These are phyloP conservation scores for Globisporangium radiosum DNA, from an alignment of 352 stramenopile genomes.

Conservation along the genomic window DNA sequence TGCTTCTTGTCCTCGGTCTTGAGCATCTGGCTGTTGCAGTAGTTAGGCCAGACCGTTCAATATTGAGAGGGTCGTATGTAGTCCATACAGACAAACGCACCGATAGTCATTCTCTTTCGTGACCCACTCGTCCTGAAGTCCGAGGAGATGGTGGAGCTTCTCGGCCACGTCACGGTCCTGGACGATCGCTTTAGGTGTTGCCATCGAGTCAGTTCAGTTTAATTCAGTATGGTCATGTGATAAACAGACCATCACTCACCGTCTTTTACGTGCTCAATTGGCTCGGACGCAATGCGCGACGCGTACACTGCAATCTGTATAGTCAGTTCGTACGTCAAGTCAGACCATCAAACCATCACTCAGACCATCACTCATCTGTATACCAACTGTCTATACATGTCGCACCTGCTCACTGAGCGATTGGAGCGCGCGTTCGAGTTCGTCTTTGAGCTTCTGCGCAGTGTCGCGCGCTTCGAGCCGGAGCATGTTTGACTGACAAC, in stretches of 20 bases:
- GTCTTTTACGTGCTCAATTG: constrained; percentile 50
- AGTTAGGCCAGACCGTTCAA: not conserved
- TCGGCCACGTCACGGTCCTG: constrained; percentile 49
- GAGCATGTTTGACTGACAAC: constrained; percentile 72
- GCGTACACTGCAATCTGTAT: constrained; percentile 33
- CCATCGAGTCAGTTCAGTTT: too few relatives aligned
- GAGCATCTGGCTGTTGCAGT: constrained; percentile 65
- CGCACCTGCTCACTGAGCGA: constrained; percentile 21
- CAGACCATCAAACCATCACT: not conserved
- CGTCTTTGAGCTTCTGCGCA: constrained; percentile 45
- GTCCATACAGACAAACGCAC: constrained; percentile 14
- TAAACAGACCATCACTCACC: constrained; percentile 19
- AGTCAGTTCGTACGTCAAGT: too few relatives aligned
- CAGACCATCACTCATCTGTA: constrained; percentile 1
- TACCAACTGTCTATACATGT: too few relatives aligned
- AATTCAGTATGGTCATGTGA: too few relatives aligned
- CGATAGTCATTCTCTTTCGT: constrained; percentile 84
- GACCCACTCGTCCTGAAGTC: constrained; percentile 72
- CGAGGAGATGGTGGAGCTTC: constrained; percentile 42
- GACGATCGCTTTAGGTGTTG: constrained; percentile 28
- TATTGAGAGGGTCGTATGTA: not conserved
- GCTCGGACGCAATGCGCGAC: constrained; percentile 20
- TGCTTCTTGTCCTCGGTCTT: constrained; percentile 88
- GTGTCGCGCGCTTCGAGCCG: constrained; percentile 72
- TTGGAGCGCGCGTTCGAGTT: constrained; percentile 43